These are phyloP conservation scores for Syncephalastrum monosporum DNA, from an alignment of 371 early-diverging fungal species.

Conservation along the genomic window DNA sequence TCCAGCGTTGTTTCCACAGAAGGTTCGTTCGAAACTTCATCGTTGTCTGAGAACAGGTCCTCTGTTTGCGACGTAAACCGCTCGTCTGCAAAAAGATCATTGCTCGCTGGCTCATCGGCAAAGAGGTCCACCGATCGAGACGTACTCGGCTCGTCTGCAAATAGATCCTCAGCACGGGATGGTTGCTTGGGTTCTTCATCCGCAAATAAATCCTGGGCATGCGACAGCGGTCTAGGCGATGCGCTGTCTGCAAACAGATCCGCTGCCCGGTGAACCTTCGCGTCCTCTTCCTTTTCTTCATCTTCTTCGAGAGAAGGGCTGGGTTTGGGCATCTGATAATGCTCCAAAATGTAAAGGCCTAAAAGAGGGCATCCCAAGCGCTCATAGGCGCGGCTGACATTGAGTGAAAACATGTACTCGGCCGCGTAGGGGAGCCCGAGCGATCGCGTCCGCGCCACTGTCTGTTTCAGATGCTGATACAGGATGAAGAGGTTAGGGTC, in stretches of 20 bases:
- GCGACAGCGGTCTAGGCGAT: slow-evolving; percentile 9
- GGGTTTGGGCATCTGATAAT: slow-evolving; percentile 19
- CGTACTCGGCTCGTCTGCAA: slow-evolving; percentile 14
- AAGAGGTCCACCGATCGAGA: slow-evolving; percentile 23
- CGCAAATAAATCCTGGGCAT: slow-evolving; percentile 26
- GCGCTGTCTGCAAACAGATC: slow-evolving; percentile 20
- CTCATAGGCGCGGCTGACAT: slow-evolving; percentile 68
- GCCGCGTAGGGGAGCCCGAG: slow-evolving; percentile 15
- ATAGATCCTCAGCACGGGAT: slow-evolving; percentile 14
- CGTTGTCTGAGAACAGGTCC: slow-evolving; percentile 8
- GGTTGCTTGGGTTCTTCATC: slow-evolving; percentile 13
- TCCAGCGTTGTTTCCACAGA: background rate
- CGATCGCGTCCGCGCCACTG: slow-evolving; percentile 4
- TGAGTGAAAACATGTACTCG: slow-evolving; percentile 61
- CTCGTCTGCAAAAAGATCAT: slow-evolving; percentile 15
- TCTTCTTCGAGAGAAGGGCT: slow-evolving; percentile 2
- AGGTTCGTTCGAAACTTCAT: background rate
- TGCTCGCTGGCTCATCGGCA: slow-evolving; percentile 7
- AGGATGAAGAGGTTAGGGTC: slow-evolving; percentile 81
- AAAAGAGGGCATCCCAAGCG: slow-evolving; percentile 75
- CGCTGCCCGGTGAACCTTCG: background rate
- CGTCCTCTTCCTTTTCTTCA: background rate
- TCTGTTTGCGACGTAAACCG: slow-evolving; percentile 4
- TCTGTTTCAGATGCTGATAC: slow-evolving; percentile 67
- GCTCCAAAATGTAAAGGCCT: slow-evolving; percentile 61